These are phyloP conservation scores for Penicillium mononematosum DNA, from an alignment of 495 filamentous ascomycete genomes.

Conservation along the genomic window DNA sequence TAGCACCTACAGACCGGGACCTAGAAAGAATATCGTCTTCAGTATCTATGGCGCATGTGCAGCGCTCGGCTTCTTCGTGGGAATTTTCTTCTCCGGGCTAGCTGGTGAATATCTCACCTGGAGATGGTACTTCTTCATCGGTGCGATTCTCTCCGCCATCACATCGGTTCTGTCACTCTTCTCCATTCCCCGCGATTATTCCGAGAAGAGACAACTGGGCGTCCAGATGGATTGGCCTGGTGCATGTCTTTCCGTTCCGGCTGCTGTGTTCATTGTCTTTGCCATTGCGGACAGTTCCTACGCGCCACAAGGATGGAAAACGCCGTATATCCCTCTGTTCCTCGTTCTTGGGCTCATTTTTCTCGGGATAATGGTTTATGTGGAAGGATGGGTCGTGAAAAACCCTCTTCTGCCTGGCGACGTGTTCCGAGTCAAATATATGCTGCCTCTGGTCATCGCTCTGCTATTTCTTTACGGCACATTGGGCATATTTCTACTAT, in stretches of 20 bases:
- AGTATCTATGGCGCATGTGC: slow-evolving; percentile 77
- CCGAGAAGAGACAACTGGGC: slow-evolving; percentile 44
- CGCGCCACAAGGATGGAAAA: slow-evolving; percentile 67
- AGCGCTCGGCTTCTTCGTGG: slow-evolving; percentile 75
- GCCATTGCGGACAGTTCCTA: slow-evolving; percentile 74
- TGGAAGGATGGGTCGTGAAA: slow-evolving; percentile 73
- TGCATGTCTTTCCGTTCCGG: slow-evolving; percentile 59
- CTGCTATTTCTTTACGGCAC: slow-evolving; percentile 75
- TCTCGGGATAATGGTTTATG: slow-evolving; percentile 60
- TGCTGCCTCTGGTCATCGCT: slow-evolving; percentile 64
- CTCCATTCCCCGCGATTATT: slow-evolving; percentile 63
- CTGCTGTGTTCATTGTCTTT: slow-evolving; percentile 70
- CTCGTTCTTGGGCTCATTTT: slow-evolving; percentile 58
- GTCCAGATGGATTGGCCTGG: slow-evolving; percentile 74
- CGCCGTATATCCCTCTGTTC: slow-evolving; percentile 55
- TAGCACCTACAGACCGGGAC: slow-evolving; percentile 77
- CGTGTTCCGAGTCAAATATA: slow-evolving; percentile 70
- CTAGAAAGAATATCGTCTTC: slow-evolving; percentile 83
- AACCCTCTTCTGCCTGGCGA: slow-evolving; percentile 74
- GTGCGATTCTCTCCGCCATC: slow-evolving; percentile 53
- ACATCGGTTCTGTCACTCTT: slow-evolving; percentile 56
- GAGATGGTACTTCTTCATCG: slow-evolving; percentile 82
- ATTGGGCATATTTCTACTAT: slow-evolving; percentile 75
- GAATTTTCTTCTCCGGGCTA: slow-evolving; percentile 77
- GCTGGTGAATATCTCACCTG: slow-evolving; percentile 63